Percentiles rank a stretch among this genome's conserved stretches.
Evolutionary conservation across 2,329 filamentous ascomycete species (phyloP).

Genomic region (Cladophialophora bantiana): DNA sequence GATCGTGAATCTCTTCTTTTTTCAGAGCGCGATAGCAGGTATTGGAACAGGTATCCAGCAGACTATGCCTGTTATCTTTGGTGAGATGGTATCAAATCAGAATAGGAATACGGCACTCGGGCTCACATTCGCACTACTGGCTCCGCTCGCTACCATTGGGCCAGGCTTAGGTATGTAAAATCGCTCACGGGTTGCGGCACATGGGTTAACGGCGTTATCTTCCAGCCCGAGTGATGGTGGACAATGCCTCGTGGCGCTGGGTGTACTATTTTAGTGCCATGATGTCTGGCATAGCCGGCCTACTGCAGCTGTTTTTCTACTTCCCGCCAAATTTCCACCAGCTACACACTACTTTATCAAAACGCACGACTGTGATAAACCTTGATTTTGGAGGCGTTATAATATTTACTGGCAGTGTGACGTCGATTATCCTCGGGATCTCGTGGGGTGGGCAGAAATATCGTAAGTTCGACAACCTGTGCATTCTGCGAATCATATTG

Average conservation of each 20-base stretch:
- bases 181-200: too few relatives aligned
- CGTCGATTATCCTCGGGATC: constrained; percentile 54
- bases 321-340: constrained; percentile 56
- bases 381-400: constrained; percentile 57
- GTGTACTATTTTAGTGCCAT: constrained; percentile 47
- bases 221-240: constrained; percentile 51
- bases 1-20: too few relatives aligned
- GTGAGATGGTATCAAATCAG: too few relatives aligned
- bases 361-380: constrained; percentile 48
- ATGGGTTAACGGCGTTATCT: constrained; percentile 51
- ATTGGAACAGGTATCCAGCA: too few relatives aligned
- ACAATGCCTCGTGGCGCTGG: constrained; percentile 58
- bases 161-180: too few relatives aligned
- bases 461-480: constrained; percentile 44
- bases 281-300: background rate
- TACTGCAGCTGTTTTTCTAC: constrained; percentile 49
- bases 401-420: constrained; percentile 50
- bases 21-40: too few relatives aligned
- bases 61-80: too few relatives aligned
- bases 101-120: too few relatives aligned
- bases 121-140: too few relatives aligned
- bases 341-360: constrained; percentile 47
- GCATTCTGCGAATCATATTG: background rate
- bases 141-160: too few relatives aligned
- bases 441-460: constrained; percentile 51